These are phyloP conservation scores for Letharia columbiana DNA, from an alignment of 495 filamentous ascomycete genomes.

Conservation along the genomic window DNA sequence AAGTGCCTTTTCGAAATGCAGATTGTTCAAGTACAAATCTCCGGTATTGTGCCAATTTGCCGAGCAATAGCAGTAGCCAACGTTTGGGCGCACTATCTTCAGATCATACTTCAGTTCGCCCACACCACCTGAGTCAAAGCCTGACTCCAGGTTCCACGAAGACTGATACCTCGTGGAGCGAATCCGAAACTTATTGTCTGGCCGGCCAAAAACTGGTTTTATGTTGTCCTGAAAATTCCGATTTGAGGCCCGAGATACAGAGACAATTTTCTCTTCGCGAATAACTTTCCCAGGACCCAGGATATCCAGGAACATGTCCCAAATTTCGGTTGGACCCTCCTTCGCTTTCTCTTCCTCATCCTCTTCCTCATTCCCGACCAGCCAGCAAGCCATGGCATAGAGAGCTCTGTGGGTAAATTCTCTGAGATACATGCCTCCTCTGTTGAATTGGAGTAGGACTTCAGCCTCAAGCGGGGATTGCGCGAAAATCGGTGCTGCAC, in stretches of 20 bases:
- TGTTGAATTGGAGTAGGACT: slow-evolving; percentile 10
- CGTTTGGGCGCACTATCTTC: slow-evolving; percentile 1
- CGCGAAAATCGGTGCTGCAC: neutral
- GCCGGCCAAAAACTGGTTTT: neutral
- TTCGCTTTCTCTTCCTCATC: neutral
- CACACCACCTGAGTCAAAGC: neutral
- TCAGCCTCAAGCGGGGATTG: neutral
- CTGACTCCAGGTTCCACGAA: neutral
- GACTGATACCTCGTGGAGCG: neutral
- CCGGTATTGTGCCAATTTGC: neutral
- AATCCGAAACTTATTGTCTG: neutral
- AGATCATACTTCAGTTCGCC: neutral
- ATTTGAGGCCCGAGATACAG: neutral
- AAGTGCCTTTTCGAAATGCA: neutral
- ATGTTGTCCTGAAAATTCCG: neutral
- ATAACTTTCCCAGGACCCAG: neutral
- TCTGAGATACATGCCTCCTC: slow-evolving; percentile 10
- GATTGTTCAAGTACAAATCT: neutral
- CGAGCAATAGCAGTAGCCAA: slow-evolving; percentile 5
- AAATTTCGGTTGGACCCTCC: no score
- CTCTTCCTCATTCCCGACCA: slow-evolving; percentile 4
- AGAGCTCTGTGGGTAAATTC: slow-evolving; percentile 3
- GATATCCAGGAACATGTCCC: neutral
- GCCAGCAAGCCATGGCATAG: neutral
- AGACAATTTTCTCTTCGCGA: neutral